phyloP scores from a whole-genome alignment of 495 filamentous ascomycete genomes.

The Penicillium roqueforti region DNA sequence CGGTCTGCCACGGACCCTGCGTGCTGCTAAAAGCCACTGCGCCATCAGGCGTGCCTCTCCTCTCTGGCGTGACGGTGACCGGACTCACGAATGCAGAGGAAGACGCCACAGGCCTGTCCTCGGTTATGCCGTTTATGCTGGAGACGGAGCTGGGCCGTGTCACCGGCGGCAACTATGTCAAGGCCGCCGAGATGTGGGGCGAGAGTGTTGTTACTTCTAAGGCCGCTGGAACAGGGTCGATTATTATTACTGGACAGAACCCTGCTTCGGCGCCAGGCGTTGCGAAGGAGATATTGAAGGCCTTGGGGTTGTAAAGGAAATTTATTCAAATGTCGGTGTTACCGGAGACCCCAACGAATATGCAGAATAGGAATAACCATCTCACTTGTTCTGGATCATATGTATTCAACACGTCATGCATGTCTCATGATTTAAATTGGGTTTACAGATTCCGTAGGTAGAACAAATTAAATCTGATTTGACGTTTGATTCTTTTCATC shows the following conservation, averaged over 20 bases:
- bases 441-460: too few relatives aligned
- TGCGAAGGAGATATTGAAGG: conserved; percentile 47
- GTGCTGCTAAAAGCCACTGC: conserved; percentile 57
- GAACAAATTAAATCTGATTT: too few relatives aligned
- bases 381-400: too few relatives aligned
- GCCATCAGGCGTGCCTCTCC: conserved; percentile 44
- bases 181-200: conserved; percentile 54
- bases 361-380: too few relatives aligned
- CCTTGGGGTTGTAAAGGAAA: conserved; percentile 25
- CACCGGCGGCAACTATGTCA: conserved; percentile 52
- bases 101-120: conserved; percentile 42
- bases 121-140: conserved; percentile 59
- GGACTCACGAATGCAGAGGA: conserved; percentile 70
- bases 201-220: conserved; percentile 56
- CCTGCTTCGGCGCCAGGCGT: conserved; percentile 59
- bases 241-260: conserved; percentile 73
- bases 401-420: too few relatives aligned
- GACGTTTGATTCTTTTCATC: too few relatives aligned
- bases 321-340: too few relatives aligned
- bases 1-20: conserved; percentile 66
- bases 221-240: conserved; percentile 34
- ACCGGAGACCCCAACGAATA: too few relatives aligned
- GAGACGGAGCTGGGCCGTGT: conserved; percentile 53
- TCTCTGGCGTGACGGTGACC: conserved; percentile 55
- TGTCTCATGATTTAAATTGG: too few relatives aligned